A percentile compares a stretch with the other conserved stretches of the same genome.
Evolutionary conservation across 306 rosid species (phyloP).

Genomic region (Quercus rubra): DNA sequence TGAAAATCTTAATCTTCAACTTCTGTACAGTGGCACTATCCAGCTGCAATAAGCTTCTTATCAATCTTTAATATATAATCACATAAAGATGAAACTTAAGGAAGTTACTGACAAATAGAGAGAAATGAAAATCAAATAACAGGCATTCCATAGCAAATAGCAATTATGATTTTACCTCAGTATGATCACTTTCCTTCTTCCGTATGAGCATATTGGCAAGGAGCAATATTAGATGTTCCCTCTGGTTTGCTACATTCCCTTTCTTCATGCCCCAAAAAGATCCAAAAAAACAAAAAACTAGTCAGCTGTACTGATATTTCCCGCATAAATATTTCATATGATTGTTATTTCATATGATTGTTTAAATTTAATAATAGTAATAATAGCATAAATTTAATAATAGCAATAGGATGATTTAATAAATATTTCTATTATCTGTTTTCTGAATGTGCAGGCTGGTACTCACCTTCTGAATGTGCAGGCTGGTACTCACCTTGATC

Average conservation of each 20-base stretch:
- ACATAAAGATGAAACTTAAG: conserved; percentile 4
- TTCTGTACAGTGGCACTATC: conserved; percentile 43
- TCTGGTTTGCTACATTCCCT: conserved; percentile 97
- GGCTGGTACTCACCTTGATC: too few species aligned
- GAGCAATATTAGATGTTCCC: conserved; percentile 89
- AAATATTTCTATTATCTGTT: too few species aligned
- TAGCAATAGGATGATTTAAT: background rate
- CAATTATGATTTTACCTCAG: conserved; percentile 37
- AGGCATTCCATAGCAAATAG: conserved; percentile 1
- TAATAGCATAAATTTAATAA: background rate
- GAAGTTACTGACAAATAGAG: background rate
- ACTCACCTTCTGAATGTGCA: too few species aligned
- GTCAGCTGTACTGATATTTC: conserved; percentile 17
- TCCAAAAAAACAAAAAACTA: background rate
- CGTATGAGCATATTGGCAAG: conserved; percentile 81
- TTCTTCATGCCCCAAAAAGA: conserved; percentile 57
- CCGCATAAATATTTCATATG: conserved; percentile 2
- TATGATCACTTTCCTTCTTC: conserved; percentile 25
- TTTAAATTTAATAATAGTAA: too few species aligned
- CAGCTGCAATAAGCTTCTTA: conserved; percentile 56
- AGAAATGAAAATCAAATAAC: background rate
- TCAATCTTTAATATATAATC: conserved; percentile 27
- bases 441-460: too few species aligned
- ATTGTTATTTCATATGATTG: background rate
- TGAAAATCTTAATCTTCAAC: conserved; percentile 53